Evolutionary conservation across 805 yeast species (phyloP).

Genomic region (Peterozyma xylosa): DNA sequence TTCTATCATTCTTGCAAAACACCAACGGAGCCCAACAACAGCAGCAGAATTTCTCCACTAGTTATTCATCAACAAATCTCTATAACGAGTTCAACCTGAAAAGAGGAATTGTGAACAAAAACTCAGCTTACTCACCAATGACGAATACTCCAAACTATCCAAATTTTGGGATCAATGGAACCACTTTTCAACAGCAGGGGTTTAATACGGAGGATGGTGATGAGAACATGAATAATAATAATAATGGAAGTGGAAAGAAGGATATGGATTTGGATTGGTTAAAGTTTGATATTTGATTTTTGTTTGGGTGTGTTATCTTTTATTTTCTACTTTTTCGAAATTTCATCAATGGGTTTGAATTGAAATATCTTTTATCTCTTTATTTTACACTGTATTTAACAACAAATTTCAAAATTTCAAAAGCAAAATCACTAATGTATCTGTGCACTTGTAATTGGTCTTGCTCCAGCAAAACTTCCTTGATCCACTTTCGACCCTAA

Average conservation of each 20-base stretch:
- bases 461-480: no score
- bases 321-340: no score
- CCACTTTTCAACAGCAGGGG: conserved; percentile 1
- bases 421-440: no score
- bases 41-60: conserved; percentile 3
- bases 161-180: background rate
- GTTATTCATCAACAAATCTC: conserved; percentile 8
- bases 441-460: no score
- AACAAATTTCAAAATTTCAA: no score
- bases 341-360: no score
- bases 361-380: no score
- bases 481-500: no score
- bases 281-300: conserved; percentile 22
- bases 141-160: background rate
- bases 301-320: background rate
- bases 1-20: background rate
- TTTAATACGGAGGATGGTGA: conserved; percentile 1
- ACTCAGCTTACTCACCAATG: background rate
- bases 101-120: conserved; percentile 8
- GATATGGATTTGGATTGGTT: conserved; percentile 28
- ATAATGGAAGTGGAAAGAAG: conserved; percentile 10
- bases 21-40: background rate
- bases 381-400: no score
- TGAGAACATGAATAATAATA: background rate
- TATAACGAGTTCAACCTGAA: conserved; percentile 12